A percentile compares a stretch with the other conserved stretches of the same genome.
These are phyloP conservation scores for Nymphaea thermarum DNA, from an alignment of 164 flowering plant genomes.

Conservation along the genomic window DNA sequence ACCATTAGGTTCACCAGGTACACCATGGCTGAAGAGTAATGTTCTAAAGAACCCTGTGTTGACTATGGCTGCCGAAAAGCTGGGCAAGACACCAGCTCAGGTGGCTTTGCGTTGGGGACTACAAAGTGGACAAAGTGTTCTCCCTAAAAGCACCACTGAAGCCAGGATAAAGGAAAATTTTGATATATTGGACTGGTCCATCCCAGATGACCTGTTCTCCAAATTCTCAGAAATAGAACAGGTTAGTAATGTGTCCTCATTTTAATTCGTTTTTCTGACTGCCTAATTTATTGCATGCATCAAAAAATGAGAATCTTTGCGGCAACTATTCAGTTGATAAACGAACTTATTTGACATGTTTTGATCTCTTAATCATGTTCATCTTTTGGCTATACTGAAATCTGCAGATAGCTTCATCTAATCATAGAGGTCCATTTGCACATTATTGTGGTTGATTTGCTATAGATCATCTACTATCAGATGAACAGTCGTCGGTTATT, in stretches of 20 bases:
- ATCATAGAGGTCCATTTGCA: too few species aligned
- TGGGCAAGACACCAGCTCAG: slow-evolving; percentile 59
- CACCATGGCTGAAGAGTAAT: slow-evolving; percentile 37
- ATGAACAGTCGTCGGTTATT: too few species aligned
- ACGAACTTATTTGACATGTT: too few species aligned
- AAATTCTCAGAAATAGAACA: slow-evolving; percentile 38
- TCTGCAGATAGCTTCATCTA: too few species aligned
- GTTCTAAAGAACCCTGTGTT: slow-evolving; percentile 43
- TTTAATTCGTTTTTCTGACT: too few species aligned
- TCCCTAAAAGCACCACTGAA: slow-evolving; percentile 58
- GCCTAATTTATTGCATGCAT: too few species aligned
- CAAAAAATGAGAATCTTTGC: too few species aligned
- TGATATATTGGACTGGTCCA: slow-evolving; percentile 43
- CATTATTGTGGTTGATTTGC: too few species aligned
- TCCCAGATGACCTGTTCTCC: slow-evolving; percentile 43
- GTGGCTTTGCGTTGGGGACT: slow-evolving; percentile 79
- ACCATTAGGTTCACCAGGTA: slow-evolving; percentile 65
- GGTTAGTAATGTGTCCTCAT: slow-evolving; percentile 10
- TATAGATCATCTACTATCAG: too few species aligned
- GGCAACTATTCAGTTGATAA: too few species aligned
- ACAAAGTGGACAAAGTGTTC: slow-evolving; percentile 60
- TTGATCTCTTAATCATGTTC: too few species aligned
- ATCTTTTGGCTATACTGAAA: too few species aligned
- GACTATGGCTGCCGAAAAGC: slow-evolving; percentile 36
- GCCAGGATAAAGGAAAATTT: slow-evolving; percentile 52